Conservation (phyloP, 176 grass and related monocot genomes). For the Saccharum spontaneum region DNA sequence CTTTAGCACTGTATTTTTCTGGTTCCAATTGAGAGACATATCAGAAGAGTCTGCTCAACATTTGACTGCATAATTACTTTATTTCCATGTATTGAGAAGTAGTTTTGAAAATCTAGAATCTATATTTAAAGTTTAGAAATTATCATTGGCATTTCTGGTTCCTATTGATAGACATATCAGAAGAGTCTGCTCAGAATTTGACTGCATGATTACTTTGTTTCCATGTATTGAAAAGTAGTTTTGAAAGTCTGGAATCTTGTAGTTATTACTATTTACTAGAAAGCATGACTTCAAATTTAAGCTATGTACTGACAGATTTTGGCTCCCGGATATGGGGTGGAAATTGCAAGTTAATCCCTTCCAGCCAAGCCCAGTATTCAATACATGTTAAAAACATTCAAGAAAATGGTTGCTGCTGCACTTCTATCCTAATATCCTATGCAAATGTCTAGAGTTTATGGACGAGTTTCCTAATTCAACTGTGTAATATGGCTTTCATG, state of each 20-base stretch:
- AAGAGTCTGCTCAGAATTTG: conserved; percentile 8
- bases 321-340: background rate
- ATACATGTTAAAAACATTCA: background rate
- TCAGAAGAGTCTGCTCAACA: conserved; percentile 7
- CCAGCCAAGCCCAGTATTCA: background rate
- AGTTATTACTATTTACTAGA: background rate
- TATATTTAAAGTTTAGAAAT: conserved; percentile 4
- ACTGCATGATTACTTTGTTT: background rate
- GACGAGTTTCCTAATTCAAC: background rate
- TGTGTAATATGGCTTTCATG: background rate
- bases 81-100: background rate
- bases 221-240: background rate
- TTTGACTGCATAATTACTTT: background rate
- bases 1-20: background rate
- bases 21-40: background rate
- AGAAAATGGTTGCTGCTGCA: background rate
- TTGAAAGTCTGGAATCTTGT: background rate
- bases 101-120: background rate
- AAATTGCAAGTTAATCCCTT: conserved; percentile 6
- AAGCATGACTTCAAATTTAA: conserved; percentile 16
- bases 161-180: background rate
- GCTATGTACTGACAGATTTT: conserved; percentile 20
- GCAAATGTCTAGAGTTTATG: background rate
- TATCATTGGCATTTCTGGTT: background rate
- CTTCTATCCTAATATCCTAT: background rate